phyloP scores from a whole-genome alignment of 495 filamentous ascomycete species.

The Penicillium macrosclerotiorum region DNA sequence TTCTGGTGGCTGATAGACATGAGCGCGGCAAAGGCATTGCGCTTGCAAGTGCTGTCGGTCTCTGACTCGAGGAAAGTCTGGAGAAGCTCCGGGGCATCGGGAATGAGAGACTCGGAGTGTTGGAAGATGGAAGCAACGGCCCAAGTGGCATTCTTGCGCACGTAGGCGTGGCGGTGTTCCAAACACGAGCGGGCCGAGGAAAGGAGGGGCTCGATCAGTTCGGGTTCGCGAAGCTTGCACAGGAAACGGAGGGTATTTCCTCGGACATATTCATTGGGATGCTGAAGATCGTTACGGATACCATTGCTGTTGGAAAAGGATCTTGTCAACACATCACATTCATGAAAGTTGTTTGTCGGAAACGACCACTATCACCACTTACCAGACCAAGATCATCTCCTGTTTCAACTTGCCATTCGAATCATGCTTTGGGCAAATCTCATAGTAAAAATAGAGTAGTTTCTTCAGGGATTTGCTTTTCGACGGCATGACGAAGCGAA shows the following conservation, averaged over 20 bases:
- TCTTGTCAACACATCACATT: conserved; percentile 17
- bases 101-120: conserved; percentile 88
- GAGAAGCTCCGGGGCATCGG: conserved; percentile 92
- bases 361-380: no score
- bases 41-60: conserved; percentile 94
- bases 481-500: conserved; percentile 98
- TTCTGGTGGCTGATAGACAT: conserved; percentile 90
- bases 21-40: conserved; percentile 94
- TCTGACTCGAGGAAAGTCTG: conserved; percentile 87
- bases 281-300: conserved; percentile 95
- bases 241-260: conserved; percentile 96
- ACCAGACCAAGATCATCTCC: conserved; percentile 99
- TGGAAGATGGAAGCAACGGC: conserved; percentile 90
- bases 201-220: conserved; percentile 93
- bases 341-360: background rate
- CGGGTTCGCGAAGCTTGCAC: conserved; percentile 91
- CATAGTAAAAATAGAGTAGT: conserved; percentile 97
- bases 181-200: conserved; percentile 88
- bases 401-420: conserved; percentile 91
- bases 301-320: conserved; percentile 66
- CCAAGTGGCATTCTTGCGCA: conserved; percentile 96
- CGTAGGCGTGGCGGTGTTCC: conserved; percentile 94
- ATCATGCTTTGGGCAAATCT: conserved; percentile 96
- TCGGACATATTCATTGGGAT: conserved; percentile 96
- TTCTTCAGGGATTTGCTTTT: conserved; percentile 98